These are phyloP conservation scores for Arthrobotrys musiformis DNA, from an alignment of 2,329 filamentous ascomycete species.

Conservation along the genomic window DNA sequence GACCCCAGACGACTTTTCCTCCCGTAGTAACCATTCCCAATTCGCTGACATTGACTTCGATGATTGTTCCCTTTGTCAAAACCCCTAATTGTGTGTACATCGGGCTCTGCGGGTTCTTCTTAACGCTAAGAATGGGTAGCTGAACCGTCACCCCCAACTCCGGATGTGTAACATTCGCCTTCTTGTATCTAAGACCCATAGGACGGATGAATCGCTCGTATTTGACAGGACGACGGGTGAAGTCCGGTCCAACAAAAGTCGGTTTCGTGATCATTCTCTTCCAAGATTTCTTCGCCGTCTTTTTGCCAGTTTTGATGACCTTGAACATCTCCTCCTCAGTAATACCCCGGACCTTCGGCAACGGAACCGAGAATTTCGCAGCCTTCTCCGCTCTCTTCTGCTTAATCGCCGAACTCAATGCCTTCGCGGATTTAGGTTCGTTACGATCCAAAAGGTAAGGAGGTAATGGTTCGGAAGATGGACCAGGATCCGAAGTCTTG, in stretches of 20 bases:
- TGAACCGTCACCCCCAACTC: conserved; percentile 88
- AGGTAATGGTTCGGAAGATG: conserved; percentile 85
- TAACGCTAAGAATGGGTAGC: conserved; percentile 79
- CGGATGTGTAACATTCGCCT: conserved; percentile 73
- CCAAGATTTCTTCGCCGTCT: conserved; percentile 83
- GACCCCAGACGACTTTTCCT: conserved; percentile 93
- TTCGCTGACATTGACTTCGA: conserved; percentile 94
- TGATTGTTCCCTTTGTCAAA: conserved; percentile 82
- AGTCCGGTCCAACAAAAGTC: conserved; percentile 90
- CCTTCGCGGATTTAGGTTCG: conserved; percentile 72
- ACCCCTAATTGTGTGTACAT: conserved; percentile 94
- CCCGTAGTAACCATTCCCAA: conserved; percentile 88
- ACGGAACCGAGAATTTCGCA: conserved; percentile 87
- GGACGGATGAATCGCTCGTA: conserved; percentile 77
- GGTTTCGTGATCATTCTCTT: conserved; percentile 78
- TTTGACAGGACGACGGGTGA: conserved; percentile 87
- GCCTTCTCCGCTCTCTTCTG: conserved; percentile 94
- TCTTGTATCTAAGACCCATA: conserved; percentile 68
- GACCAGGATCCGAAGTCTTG: conserved; percentile 81
- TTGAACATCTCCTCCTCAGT: conserved; percentile 98
- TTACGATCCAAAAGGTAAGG: conserved; percentile 92
- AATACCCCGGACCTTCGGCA: conserved; percentile 94
- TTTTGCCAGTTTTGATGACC: conserved; percentile 95
- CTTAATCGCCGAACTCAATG: conserved; percentile 71
- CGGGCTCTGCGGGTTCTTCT: conserved; percentile 88